These are phyloP conservation scores for Hanseniaspora nectarophila DNA, from an alignment of 805 yeast species.

Conservation along the genomic window DNA sequence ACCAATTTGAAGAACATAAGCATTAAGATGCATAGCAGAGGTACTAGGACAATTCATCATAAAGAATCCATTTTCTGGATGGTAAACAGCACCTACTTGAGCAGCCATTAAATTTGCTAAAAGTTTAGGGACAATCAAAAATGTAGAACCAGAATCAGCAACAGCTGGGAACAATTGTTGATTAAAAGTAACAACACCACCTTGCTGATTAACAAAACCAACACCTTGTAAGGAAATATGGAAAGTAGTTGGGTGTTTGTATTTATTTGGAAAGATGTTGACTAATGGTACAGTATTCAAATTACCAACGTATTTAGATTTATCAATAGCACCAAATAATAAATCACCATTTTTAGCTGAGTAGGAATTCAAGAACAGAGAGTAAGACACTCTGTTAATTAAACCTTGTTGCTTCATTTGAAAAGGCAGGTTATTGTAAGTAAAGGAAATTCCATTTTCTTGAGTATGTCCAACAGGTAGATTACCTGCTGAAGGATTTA, in stretches of 20 bases:
- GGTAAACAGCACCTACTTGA: constrained; percentile 35
- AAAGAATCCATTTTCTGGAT: constrained; percentile 34
- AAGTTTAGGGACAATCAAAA: constrained; percentile 15
- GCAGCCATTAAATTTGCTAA: neutral
- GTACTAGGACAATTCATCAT: constrained; percentile 33
- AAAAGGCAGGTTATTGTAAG: constrained; percentile 56
- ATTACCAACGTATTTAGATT: constrained; percentile 44
- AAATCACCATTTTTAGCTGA: constrained; percentile 38
- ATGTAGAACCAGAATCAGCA: constrained; percentile 46
- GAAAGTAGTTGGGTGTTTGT: constrained; percentile 17
- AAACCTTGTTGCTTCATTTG: constrained; percentile 47
- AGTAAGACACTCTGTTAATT: constrained; percentile 45
- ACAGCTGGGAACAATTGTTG: constrained; percentile 29
- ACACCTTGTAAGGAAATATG: constrained; percentile 25
- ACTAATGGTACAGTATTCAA: constrained; percentile 41
- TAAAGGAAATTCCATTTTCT: too few species aligned
- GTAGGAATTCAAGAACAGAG: constrained; percentile 44
- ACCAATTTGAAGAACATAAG: constrained; percentile 40
- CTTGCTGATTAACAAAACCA: constrained; percentile 15
- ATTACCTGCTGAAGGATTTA: too few species aligned
- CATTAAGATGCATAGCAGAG: constrained; percentile 20
- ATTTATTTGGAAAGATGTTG: constrained; percentile 26
- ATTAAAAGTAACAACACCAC: constrained; percentile 20
- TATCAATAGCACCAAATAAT: constrained; percentile 63
- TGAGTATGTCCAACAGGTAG: too few species aligned